Conservation (phyloP, 768 basidiomycete species). For the Amylocystis lapponica region DNA sequence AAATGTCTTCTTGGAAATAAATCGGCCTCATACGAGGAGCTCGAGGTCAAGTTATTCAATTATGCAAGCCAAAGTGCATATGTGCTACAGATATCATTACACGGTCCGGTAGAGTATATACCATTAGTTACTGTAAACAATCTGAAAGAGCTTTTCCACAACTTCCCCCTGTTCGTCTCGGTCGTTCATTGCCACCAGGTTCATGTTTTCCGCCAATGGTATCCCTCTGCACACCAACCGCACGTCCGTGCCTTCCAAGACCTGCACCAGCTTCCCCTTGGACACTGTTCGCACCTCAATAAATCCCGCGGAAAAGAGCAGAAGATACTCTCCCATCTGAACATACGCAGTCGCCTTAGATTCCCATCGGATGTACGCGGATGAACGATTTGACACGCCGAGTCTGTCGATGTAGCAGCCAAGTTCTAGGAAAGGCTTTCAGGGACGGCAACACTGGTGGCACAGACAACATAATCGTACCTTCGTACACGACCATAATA, state of each 20-base stretch:
- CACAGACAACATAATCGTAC: slow-evolving; percentile 32
- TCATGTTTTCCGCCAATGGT: slow-evolving; percentile 32
- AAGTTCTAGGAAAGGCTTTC: too few relatives aligned
- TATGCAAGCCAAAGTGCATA: too few relatives aligned
- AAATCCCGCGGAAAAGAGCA: slow-evolving; percentile 73
- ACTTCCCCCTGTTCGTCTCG: slow-evolving; percentile 31
- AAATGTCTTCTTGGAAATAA: too few relatives aligned
- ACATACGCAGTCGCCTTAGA: slow-evolving; percentile 58
- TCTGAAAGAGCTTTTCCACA: slow-evolving; percentile 54
- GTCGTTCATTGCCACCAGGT: slow-evolving; percentile 63
- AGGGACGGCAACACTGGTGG: background rate
- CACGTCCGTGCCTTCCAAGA: slow-evolving; percentile 70
- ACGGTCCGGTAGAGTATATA: too few relatives aligned
- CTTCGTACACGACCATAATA: slow-evolving; percentile 69
- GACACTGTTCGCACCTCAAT: slow-evolving; percentile 65
- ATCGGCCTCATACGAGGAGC: too few relatives aligned
- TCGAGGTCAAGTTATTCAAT: too few relatives aligned
- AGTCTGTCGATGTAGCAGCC: slow-evolving; percentile 74
- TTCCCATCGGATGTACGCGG: slow-evolving; percentile 75
- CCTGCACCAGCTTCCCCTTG: slow-evolving; percentile 74
- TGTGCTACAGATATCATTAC: too few relatives aligned
- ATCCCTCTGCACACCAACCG: slow-evolving; percentile 51
- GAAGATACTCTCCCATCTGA: slow-evolving; percentile 52
- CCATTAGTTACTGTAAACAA: too few relatives aligned
- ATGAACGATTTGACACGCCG: slow-evolving; percentile 57